Percentiles rank a stretch among this genome's conserved stretches.
Evolutionary conservation across 202 grass and related monocot genomes (phyloP).

Genomic region (Eragrostis tef): DNA sequence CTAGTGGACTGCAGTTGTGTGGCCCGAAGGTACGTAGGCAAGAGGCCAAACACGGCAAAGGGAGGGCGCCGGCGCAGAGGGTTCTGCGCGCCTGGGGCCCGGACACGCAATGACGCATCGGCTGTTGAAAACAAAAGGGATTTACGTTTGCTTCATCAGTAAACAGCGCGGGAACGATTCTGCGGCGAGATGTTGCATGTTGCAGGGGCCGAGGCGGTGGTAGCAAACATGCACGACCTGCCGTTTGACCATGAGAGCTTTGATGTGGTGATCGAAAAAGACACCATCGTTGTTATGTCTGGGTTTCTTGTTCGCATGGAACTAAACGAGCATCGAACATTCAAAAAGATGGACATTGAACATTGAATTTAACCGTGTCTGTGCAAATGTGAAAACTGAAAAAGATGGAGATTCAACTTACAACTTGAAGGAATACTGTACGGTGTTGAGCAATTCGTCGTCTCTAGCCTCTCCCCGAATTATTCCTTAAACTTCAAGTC

Average conservation of each 20-base stretch:
- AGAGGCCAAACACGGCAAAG: too few relatives aligned
- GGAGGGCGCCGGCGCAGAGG: too few relatives aligned
- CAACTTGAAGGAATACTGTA: neutral
- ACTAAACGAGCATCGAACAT: too few relatives aligned
- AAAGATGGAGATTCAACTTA: neutral
- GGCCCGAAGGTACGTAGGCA: too few relatives aligned
- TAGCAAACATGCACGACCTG: conserved; percentile 82
- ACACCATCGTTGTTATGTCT: conserved; percentile 61
- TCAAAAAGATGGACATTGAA: too few relatives aligned
- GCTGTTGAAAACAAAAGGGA: too few relatives aligned
- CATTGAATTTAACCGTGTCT: too few relatives aligned
- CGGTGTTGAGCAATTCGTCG: neutral
- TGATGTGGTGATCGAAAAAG: conserved; percentile 77
- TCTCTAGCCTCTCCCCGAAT: too few relatives aligned
- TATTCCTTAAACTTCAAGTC: neutral
- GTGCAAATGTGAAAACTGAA: neutral
- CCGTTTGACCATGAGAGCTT: conserved; percentile 72
- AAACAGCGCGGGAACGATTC: neutral
- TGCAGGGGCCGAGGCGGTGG: conserved; percentile 69
- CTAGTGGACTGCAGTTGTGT: too few relatives aligned
- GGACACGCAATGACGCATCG: too few relatives aligned
- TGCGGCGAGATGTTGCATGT: neutral
- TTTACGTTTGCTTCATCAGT: neutral
- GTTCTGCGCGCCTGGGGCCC: too few relatives aligned
- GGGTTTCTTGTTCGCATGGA: neutral